These are phyloP conservation scores for Ganoderma leucocontextum DNA, from an alignment of 1,284 basidiomycete genomes.

Conservation along the genomic window DNA sequence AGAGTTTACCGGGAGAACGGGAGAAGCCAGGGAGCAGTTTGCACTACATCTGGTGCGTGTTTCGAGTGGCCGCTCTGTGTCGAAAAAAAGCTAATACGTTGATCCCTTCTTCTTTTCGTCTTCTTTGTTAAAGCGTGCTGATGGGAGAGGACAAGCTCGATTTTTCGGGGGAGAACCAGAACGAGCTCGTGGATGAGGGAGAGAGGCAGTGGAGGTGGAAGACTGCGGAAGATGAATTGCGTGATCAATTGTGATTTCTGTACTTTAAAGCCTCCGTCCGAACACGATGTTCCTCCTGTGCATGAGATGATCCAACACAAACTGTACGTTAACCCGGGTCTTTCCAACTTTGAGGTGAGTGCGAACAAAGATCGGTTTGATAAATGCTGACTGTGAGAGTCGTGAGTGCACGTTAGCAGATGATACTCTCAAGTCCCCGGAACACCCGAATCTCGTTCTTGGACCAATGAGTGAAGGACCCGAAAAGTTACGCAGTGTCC, in stretches of 20 bases:
- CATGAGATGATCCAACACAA: not conserved
- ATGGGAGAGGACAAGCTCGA: constrained; percentile 2
- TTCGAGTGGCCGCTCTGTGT: not conserved
- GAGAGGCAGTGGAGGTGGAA: constrained; percentile 4
- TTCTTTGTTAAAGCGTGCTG: not conserved
- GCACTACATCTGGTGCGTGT: constrained; percentile 12
- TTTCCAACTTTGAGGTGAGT: not conserved
- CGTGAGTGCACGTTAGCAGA: not conserved
- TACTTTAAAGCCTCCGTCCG: not conserved
- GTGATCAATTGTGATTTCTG: not conserved
- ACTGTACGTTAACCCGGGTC: not conserved
- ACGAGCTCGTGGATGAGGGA: not conserved
- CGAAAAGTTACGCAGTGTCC: not conserved
- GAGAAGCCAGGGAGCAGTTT: constrained; percentile 7
- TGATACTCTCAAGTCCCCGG: not conserved
- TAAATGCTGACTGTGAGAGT: not conserved
- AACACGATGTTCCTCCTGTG: not conserved
- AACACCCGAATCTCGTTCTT: not conserved
- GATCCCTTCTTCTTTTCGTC: not conserved
- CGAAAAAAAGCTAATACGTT: not conserved
- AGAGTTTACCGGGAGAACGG: not conserved
- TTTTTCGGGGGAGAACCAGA: constrained; percentile 3
- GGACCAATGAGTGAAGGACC: not conserved
- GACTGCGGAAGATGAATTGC: constrained; percentile 6
- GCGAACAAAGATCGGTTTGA: not conserved